These are phyloP conservation scores for Neurospora sp. DNA, from an alignment of 495 filamentous ascomycete species.

Conservation along the genomic window DNA sequence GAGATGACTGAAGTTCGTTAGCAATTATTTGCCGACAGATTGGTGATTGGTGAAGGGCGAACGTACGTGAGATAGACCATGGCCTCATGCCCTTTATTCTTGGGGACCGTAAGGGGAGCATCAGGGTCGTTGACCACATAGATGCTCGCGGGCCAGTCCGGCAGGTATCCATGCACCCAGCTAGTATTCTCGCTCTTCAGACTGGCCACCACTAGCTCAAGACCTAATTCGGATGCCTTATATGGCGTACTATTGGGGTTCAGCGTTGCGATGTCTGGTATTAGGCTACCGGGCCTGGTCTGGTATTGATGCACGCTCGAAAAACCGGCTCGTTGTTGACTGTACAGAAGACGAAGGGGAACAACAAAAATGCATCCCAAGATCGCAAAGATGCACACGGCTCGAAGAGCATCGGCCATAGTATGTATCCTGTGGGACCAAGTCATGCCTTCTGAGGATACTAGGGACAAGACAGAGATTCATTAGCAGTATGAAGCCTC, in stretches of 20 bases:
- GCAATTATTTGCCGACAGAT: conserved; percentile 22
- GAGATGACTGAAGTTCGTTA: conserved; percentile 43
- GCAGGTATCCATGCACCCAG: conserved; percentile 26
- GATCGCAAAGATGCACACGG: not conserved
- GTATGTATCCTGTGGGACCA: not conserved
- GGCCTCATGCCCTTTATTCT: conserved; percentile 53
- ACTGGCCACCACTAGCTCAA: conserved; percentile 29
- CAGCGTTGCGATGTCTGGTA: not conserved
- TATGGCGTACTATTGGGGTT: not conserved
- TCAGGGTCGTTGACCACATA: conserved; percentile 40
- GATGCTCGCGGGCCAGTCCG: conserved; percentile 32
- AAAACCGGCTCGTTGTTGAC: not conserved
- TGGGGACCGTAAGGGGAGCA: conserved; percentile 32
- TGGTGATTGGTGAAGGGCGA: conserved; percentile 21
- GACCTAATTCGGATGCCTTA: too few species aligned
- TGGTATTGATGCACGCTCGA: not conserved
- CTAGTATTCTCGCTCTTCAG: conserved; percentile 21
- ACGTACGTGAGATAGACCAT: conserved; percentile 51
- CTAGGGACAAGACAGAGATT: not conserved
- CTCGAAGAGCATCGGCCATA: not conserved
- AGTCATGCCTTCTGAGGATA: not conserved
- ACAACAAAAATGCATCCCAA: not conserved
- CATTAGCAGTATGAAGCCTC: not conserved
- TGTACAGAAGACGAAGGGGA: not conserved
- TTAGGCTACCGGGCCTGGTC: not conserved